Conservation (phyloP, 2,329 filamentous ascomycete species). For the Pseudogymnoascus sp. region DNA sequence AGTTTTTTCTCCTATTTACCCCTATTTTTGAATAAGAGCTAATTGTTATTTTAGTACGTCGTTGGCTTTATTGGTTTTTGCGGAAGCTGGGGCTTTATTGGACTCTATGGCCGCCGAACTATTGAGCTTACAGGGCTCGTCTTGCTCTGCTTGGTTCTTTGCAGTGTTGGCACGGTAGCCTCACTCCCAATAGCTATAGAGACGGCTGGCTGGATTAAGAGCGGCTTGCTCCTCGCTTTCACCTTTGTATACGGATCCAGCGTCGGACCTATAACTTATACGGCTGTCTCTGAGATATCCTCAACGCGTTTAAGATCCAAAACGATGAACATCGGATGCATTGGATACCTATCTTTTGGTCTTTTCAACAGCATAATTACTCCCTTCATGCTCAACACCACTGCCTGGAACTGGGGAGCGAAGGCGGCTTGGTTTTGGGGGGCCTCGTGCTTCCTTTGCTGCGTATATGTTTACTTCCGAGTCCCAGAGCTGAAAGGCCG, state of each 20-base stretch:
- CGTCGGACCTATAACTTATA: slow-evolving; percentile 85
- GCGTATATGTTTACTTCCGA: slow-evolving; percentile 70
- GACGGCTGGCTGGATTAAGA: slow-evolving; percentile 34
- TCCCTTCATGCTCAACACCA: slow-evolving; percentile 87
- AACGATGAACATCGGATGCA: slow-evolving; percentile 78
- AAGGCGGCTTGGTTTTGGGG: slow-evolving; percentile 68
- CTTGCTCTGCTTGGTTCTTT: slow-evolving; percentile 28
- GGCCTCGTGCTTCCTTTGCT: slow-evolving; percentile 52
- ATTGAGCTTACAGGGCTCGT: slow-evolving; percentile 15
- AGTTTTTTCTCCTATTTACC: neutral
- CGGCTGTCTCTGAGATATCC: slow-evolving; percentile 76
- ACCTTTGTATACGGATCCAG: slow-evolving; percentile 77
- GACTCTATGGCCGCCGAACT: slow-evolving; percentile 21
- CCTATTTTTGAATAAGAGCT: neutral
- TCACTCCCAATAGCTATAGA: slow-evolving; percentile 32
- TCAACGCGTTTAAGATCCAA: slow-evolving; percentile 81
- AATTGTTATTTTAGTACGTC: slow-evolving; percentile 15
- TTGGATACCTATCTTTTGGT: slow-evolving; percentile 62
- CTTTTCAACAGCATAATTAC: slow-evolving; percentile 78
- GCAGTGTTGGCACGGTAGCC: slow-evolving; percentile 39
- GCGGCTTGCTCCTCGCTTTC: slow-evolving; percentile 70
- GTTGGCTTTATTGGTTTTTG: slow-evolving; percentile 28
- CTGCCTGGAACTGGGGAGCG: slow-evolving; percentile 80
- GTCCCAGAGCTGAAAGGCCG: slow-evolving; percentile 73
- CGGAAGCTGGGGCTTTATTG: slow-evolving; percentile 42